Evolutionary conservation across 306 rosid species (phyloP), one percentile per base, ranked within the genome.

Genomic region (Clitoria ternatea): DNA sequence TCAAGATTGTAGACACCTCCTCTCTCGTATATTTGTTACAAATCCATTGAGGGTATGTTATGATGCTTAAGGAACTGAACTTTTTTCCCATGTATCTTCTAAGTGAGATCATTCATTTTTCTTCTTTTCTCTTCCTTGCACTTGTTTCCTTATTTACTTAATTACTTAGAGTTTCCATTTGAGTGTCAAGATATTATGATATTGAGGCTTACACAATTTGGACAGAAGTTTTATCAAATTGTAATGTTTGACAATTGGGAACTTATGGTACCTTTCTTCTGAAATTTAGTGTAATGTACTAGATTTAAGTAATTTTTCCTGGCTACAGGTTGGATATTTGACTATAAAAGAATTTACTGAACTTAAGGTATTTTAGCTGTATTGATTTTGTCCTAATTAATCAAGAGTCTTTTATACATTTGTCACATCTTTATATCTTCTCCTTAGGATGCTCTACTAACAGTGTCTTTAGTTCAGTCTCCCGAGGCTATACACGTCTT

Each of bases 1-100:
- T 75, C 90, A 83, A 75, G 90, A 83, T 78, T 86, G 90, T 40
- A 84, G 74, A 52, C 85, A 80, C 63, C 81, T 86, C 3, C 79
- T 86, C 62, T 78, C 88, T 32, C 81, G 84, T 62, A 68, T 83
- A 68, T 86, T 86, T 64, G 86, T 83, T 49, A 77, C 87, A 53
- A 80, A 72, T 83, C 84, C 90, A 19, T 80, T 69, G 62, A 83
- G 80, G 84, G 90, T 83, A 83, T 37, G 77, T 69, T 18, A 18
- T 66, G 61, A 29, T 67, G 35, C 72, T 49, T 60, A 47, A 54
- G 35, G 61, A 14, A 24, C 65, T 49, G 40, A 26, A 5, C 9
- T 62, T 52, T 61, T 61, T 36, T 29, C 2, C n/a, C n/a, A n/a
- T n/a, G n/a, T n/a, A n/a, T n/a, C n/a, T n/a, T n/a, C n/a, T n/a